phyloP scores from a whole-genome alignment of 208 protist species.

The Acanthamoeba healyi region DNA sequence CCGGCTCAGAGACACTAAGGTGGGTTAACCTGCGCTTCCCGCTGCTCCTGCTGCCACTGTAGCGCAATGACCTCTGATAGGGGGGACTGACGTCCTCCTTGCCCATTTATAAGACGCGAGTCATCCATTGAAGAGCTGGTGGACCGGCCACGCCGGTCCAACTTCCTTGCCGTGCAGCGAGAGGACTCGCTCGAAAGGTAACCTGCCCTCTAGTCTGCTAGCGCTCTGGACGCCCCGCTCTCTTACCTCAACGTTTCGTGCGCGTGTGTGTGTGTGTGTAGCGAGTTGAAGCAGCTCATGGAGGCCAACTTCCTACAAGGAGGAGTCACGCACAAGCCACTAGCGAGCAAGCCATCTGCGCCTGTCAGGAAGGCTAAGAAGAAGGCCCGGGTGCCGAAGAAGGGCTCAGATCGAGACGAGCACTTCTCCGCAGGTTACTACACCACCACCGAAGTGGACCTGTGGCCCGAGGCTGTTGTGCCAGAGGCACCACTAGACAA shows the following conservation, averaged over 20 bases:
- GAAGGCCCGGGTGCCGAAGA: background rate
- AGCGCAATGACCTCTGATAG: too few relatives aligned
- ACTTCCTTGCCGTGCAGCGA: background rate
- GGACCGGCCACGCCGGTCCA: background rate
- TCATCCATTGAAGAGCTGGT: background rate
- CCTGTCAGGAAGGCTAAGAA: background rate
- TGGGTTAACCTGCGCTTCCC: background rate
- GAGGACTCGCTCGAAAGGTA: slow-evolving; percentile 30
- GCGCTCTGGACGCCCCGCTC: background rate
- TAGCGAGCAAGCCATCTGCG: too few relatives aligned
- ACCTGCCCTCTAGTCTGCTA: background rate
- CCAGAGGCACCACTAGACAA: background rate
- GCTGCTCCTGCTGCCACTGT: too few relatives aligned
- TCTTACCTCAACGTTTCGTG: background rate
- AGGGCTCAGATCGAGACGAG: background rate
- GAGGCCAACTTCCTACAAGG: background rate
- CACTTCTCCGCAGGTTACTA: too few relatives aligned
- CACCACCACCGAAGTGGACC: background rate
- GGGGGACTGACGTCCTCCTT: too few relatives aligned
- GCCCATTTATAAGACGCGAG: background rate
- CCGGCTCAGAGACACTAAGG: background rate
- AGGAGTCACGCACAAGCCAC: background rate
- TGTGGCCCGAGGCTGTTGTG: background rate
- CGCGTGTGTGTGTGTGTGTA: background rate
- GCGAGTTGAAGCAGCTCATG: slow-evolving; percentile 32